Evolutionary conservation across 2,329 filamentous ascomycete genomes (phyloP).

Genomic region (Ascochyta rabiei): DNA sequence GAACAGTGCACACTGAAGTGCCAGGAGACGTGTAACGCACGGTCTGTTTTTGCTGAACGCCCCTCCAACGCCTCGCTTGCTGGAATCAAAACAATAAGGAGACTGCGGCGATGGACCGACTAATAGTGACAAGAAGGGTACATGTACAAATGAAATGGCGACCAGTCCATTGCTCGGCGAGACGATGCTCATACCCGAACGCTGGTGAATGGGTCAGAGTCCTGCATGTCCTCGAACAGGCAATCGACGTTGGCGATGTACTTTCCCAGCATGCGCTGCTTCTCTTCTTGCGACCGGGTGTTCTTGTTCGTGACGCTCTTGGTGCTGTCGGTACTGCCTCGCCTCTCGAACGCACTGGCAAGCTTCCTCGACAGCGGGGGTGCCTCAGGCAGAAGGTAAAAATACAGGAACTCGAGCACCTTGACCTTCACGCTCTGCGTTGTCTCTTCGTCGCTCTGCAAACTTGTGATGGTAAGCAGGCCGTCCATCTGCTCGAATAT

Average conservation of each 20-base stretch:
- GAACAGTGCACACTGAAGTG: slow-evolving; percentile 15
- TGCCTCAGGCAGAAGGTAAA: slow-evolving; percentile 95
- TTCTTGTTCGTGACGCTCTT: slow-evolving; percentile 39
- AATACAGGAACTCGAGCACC: slow-evolving; percentile 96
- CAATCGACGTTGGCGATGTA: slow-evolving; percentile 82
- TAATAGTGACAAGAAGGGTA: slow-evolving; percentile 23
- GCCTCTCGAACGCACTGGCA: slow-evolving; percentile 39
- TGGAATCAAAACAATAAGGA: slow-evolving; percentile 21
- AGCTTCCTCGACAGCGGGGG: slow-evolving; percentile 53
- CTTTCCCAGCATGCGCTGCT: slow-evolving; percentile 76
- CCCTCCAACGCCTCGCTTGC: slow-evolving; percentile 38
- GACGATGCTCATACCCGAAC: slow-evolving; percentile 25
- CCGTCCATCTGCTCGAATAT: slow-evolving; percentile 93
- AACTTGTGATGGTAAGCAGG: slow-evolving; percentile 84
- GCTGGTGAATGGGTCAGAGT: slow-evolving; percentile 66
- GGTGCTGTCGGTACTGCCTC: slow-evolving; percentile 38
- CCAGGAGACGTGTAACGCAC: slow-evolving; percentile 7
- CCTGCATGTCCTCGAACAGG: slow-evolving; percentile 81
- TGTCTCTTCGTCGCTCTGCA: slow-evolving; percentile 89
- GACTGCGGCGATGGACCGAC: slow-evolving; percentile 4
- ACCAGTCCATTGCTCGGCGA: not conserved
- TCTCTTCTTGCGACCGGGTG: slow-evolving; percentile 75
- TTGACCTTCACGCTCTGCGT: slow-evolving; percentile 90
- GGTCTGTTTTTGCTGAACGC: slow-evolving; percentile 21
- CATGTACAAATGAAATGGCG: slow-evolving; percentile 23